These are phyloP conservation scores for Insectozyma bohioensis DNA, from an alignment of 1,139 yeast genomes.

Conservation along the genomic window DNA sequence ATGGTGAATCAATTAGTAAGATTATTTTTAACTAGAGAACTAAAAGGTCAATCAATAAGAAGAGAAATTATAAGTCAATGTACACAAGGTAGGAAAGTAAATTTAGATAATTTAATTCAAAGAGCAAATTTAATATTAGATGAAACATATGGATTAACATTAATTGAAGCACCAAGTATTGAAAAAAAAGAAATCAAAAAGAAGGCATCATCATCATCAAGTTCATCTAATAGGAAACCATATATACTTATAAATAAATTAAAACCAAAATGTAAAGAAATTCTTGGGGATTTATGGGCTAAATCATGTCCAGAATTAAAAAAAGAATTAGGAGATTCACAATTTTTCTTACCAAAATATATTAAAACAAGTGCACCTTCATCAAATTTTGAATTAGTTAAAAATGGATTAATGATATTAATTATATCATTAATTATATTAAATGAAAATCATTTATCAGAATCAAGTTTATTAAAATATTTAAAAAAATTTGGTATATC, in stretches of 20 bases:
- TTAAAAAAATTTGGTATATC: constrained; percentile 33
- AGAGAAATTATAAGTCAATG: constrained; percentile 25
- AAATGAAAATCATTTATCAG: constrained; percentile 34
- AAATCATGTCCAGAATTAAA: constrained; percentile 4
- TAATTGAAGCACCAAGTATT: constrained; percentile 21
- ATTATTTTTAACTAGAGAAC: constrained; percentile 24
- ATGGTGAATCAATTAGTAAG: constrained; percentile 23
- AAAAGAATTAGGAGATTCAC: constrained; percentile 12
- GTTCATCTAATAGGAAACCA: constrained; percentile 11
- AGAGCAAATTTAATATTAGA: constrained; percentile 22
- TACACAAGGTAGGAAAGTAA: constrained; percentile 13
- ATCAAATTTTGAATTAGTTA: constrained; percentile 29
- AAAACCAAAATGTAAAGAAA: constrained; percentile 19
- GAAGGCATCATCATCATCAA: constrained; percentile 1
- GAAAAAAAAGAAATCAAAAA: constrained; percentile 10
- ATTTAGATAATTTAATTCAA: constrained; percentile 20
- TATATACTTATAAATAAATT: constrained; percentile 23
- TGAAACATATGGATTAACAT: constrained; percentile 31
- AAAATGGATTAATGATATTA: constrained; percentile 28
- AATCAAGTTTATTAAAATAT: constrained; percentile 22
- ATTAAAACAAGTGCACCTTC: constrained; percentile 15
- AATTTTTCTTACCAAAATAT: constrained; percentile 19
- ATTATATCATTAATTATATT: constrained; percentile 31
- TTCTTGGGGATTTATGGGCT: constrained; percentile 25
- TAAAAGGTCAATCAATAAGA: constrained; percentile 24